These are phyloP conservation scores for Coniochaeta sp. DNA, from an alignment of 2,329 filamentous ascomycete species.

Conservation along the genomic window DNA sequence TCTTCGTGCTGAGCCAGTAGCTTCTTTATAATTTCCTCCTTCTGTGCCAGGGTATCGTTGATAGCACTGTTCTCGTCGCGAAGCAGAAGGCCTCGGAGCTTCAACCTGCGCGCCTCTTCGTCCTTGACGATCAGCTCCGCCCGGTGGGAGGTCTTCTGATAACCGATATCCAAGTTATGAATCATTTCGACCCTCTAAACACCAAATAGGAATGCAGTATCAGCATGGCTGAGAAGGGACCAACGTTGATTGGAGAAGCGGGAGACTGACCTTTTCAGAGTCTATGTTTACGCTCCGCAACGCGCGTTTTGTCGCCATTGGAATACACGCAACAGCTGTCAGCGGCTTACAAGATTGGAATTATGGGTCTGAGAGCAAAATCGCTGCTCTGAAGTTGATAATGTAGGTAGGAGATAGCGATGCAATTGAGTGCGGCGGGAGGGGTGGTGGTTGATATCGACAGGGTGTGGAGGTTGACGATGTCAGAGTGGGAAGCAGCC, in stretches of 20 bases:
- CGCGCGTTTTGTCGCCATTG: background rate
- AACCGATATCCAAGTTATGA: constrained; percentile 60
- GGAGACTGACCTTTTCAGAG: constrained; percentile 23
- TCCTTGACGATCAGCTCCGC: constrained; percentile 64
- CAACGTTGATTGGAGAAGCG: background rate
- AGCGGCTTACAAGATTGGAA: background rate
- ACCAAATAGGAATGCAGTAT: background rate
- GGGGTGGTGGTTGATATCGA: background rate
- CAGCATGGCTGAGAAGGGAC: background rate
- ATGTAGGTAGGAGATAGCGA: background rate
- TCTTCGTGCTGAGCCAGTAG: constrained; percentile 32
- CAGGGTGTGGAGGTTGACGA: background rate
- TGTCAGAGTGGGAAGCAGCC: background rate
- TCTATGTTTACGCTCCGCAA: constrained; percentile 23
- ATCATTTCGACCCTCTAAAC: constrained; percentile 37
- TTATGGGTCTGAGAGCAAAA: background rate
- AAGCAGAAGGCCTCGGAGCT: constrained; percentile 63
- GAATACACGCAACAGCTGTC: background rate
- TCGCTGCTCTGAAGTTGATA: background rate
- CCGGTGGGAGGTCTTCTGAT: constrained; percentile 57
- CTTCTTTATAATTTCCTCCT: constrained; percentile 50
- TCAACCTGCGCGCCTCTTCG: constrained; percentile 65
- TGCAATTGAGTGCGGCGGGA: background rate
- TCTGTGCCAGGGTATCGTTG: constrained; percentile 52
- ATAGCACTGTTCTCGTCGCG: constrained; percentile 67